These are phyloP conservation scores for Diplosphaera chodatii DNA, from an alignment of 139 green algal species.

Conservation along the genomic window DNA sequence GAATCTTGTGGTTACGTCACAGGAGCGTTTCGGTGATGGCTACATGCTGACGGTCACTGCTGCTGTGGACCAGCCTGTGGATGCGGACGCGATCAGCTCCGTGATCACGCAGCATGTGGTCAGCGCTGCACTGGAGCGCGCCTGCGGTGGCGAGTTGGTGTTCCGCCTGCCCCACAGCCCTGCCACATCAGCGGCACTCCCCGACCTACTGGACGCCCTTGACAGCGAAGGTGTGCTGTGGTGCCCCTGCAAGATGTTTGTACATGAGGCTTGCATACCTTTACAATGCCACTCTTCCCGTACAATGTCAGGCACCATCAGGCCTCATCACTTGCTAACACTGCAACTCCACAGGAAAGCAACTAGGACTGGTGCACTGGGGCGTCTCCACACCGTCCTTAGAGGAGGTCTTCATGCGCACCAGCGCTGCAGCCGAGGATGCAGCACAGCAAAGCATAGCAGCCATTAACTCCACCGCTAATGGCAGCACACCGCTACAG, in stretches of 20 bases:
- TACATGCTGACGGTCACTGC: constrained; percentile 18
- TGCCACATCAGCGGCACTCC: background rate
- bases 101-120: background rate
- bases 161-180: background rate
- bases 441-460: too few relatives aligned
- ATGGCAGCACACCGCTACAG: too few relatives aligned
- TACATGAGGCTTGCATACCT: too few relatives aligned
- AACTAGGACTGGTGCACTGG: constrained; percentile 13
- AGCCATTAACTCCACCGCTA: too few relatives aligned
- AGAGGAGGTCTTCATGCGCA: constrained; percentile 26
- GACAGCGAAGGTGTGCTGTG: background rate
- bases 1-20: too few relatives aligned
- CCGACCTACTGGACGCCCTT: constrained; percentile 11
- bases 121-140: background rate
- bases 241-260: too few relatives aligned
- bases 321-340: too few relatives aligned
- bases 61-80: background rate
- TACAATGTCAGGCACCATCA: too few relatives aligned
- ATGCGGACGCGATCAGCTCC: background rate
- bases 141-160: constrained; percentile 11
- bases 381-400: constrained; percentile 19
- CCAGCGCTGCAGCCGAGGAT: background rate
- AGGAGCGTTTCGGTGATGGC: constrained; percentile 13
- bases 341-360: background rate
- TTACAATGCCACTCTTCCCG: too few relatives aligned